Evolutionary conservation across 176 grass and related monocot species (phyloP).

Genomic region (Avena sativa): DNA sequence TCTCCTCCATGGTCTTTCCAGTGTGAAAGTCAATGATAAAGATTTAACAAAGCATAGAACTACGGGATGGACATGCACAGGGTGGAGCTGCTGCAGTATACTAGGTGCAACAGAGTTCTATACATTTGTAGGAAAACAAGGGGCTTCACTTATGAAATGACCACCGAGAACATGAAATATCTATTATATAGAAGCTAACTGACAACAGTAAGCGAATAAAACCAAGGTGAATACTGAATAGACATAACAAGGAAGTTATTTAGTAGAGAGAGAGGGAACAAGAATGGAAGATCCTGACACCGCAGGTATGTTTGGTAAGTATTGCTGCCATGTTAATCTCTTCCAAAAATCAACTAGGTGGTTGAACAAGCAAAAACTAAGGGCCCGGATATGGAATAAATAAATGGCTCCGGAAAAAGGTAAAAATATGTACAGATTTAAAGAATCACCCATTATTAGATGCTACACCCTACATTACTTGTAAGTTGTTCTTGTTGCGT

Average conservation of each 20-base stretch:
- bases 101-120: background rate
- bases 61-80: background rate
- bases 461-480: background rate
- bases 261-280: background rate
- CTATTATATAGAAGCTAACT: conserved; percentile 17
- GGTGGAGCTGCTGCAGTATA: conserved; percentile 17
- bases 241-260: background rate
- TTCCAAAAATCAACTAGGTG: background rate
- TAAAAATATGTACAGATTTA: conserved; percentile 1
- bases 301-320: conserved; percentile 28
- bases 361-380: background rate
- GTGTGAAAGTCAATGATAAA: background rate
- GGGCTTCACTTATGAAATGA: conserved; percentile 16
- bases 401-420: conserved; percentile 10
- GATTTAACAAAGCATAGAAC: conserved; percentile 15
- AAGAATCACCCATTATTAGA: conserved; percentile 19
- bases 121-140: conserved; percentile 30
- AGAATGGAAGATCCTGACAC: conserved; percentile 21
- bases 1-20: background rate
- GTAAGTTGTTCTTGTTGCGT: background rate
- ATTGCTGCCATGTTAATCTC: conserved; percentile 4
- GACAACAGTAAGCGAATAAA: conserved; percentile 8
- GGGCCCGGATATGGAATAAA: conserved; percentile 16
- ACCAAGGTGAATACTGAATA: background rate
- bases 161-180: conserved; percentile 15